Evolutionary conservation across 2,329 filamentous ascomycete species (phyloP).

Genomic region (Ophiostoma novo-ulmi): DNA sequence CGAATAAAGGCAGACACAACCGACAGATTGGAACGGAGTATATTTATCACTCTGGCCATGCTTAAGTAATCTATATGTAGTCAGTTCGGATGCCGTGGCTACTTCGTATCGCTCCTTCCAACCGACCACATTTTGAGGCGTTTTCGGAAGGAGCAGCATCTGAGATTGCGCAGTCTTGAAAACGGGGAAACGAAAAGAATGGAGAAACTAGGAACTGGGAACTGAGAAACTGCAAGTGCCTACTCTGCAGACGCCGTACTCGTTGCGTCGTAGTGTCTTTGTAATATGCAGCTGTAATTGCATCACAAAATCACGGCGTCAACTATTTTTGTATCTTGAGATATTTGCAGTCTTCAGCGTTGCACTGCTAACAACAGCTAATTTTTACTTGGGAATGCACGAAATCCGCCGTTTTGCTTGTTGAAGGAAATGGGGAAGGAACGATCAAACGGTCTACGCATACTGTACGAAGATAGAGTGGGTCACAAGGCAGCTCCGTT

Average conservation of each 20-base stretch:
- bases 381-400: background rate
- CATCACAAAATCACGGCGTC: background rate
- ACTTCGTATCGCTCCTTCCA: slow-evolving; percentile 6
- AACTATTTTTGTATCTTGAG: background rate
- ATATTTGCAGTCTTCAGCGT: background rate
- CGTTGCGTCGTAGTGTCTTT: background rate
- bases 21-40: no score
- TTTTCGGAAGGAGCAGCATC: slow-evolving; percentile 1
- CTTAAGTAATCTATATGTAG: no score
- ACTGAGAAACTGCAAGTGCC: background rate
- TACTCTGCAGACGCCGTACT: background rate
- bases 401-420: background rate
- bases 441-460: background rate
- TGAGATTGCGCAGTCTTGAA: background rate
- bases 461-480: no score
- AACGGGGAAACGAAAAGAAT: no score
- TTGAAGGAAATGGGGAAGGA: background rate
- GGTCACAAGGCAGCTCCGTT: background rate
- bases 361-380: slow-evolving; percentile 4
- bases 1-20: no score
- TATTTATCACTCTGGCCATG: no score
- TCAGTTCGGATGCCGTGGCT: background rate
- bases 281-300: background rate
- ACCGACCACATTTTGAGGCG: background rate
- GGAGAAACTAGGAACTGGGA: background rate